These are phyloP conservation scores for Lachnellula subtilissima DNA, from an alignment of 2,329 filamentous ascomycete species.

Conservation along the genomic window DNA sequence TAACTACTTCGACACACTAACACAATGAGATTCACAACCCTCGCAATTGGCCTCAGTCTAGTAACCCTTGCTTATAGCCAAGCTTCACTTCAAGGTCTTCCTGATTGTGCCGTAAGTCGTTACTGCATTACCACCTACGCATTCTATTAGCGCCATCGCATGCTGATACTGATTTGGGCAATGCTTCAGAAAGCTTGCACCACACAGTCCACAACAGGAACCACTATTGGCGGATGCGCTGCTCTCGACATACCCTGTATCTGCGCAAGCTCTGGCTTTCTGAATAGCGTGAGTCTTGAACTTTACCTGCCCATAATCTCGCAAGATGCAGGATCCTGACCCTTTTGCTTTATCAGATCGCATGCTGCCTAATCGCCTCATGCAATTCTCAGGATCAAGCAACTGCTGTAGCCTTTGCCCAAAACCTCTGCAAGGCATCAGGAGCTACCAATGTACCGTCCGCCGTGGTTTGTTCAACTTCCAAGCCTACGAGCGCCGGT, in stretches of 20 bases:
- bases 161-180: too few species aligned
- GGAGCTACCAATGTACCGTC: constrained; percentile 30
- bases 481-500: background rate
- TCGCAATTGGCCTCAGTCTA: constrained; percentile 46
- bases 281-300: constrained; percentile 26
- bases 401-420: constrained; percentile 30
- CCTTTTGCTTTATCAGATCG: constrained; percentile 29
- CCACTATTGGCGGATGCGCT: constrained; percentile 36
- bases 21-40: constrained; percentile 15
- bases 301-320: background rate
- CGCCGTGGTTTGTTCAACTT: background rate
- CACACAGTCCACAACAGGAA: constrained; percentile 33
- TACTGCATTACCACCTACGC: background rate
- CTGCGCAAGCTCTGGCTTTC: constrained; percentile 41
- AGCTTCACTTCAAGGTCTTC: constrained; percentile 45
- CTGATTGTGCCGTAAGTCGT: constrained; percentile 50
- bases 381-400: constrained; percentile 40
- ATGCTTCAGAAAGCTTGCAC: constrained; percentile 30
- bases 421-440: constrained; percentile 32
- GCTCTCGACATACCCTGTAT: constrained; percentile 44
- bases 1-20: background rate
- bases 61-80: constrained; percentile 43
- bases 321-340: background rate
- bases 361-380: constrained; percentile 44
- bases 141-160: too few species aligned